Evolutionary conservation across 2,329 filamentous ascomycete species (phyloP).

Genomic region (Tolypocladium sp.): DNA sequence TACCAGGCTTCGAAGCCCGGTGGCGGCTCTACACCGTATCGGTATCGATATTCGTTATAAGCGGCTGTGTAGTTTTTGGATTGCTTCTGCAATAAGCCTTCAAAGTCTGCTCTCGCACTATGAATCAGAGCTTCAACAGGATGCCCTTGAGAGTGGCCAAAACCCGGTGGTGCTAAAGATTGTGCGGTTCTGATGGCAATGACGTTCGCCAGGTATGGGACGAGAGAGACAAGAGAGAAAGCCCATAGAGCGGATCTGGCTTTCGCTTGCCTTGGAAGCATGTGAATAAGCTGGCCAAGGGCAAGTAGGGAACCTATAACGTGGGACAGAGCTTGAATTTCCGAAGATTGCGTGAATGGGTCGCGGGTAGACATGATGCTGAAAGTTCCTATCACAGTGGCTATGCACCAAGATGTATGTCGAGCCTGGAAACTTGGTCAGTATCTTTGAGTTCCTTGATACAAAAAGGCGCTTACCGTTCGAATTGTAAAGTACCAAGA

Average conservation of each 20-base stretch:
- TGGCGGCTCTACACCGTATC: conserved; percentile 34
- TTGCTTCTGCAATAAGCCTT: conserved; percentile 22
- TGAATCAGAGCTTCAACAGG: conserved; percentile 24
- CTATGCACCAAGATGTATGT: neutral
- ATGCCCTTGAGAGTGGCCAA: conserved; percentile 7
- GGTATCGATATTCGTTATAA: conserved; percentile 28
- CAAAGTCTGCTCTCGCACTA: conserved; percentile 20
- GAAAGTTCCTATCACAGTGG: neutral
- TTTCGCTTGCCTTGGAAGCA: conserved; percentile 21
- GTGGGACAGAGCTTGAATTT: neutral
- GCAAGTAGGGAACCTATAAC: conserved; percentile 17
- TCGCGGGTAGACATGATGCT: neutral
- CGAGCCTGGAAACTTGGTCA: neutral
- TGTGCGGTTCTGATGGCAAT: conserved; percentile 18
- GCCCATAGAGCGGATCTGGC: conserved; percentile 19
- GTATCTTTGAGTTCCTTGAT: too few species aligned
- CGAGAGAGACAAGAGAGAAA: conserved; percentile 18
- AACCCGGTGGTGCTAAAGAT: conserved; percentile 16
- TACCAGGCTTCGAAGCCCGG: conserved; percentile 38
- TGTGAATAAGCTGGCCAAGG: conserved; percentile 18
- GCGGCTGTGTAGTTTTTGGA: conserved; percentile 27
- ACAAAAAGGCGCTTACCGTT: neutral
- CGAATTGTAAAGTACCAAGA: neutral
- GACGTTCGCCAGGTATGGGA: conserved; percentile 20
- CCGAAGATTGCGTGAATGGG: neutral